Evolutionary conservation across 2,329 filamentous ascomycete species (phyloP).

Genomic region (Mariannaea sp.): DNA sequence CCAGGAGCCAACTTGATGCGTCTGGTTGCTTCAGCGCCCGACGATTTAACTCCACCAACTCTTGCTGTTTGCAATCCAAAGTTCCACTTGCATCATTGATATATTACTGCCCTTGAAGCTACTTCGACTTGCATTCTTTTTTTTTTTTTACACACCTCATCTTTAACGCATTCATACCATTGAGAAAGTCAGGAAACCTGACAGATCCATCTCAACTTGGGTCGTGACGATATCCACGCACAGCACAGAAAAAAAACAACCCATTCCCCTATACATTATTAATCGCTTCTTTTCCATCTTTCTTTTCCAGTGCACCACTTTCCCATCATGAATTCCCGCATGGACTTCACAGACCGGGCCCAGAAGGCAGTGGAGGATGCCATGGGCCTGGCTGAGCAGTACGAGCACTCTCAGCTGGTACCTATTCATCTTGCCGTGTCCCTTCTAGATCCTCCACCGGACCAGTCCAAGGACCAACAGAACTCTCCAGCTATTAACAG

Average conservation of each 20-base stretch:
- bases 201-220: conserved; percentile 23
- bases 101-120: conserved; percentile 31
- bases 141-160: conserved; percentile 17
- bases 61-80: conserved; percentile 26
- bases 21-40: conserved; percentile 31
- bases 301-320: conserved; percentile 2
- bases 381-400: conserved; percentile 85
- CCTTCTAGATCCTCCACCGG: conserved; percentile 75
- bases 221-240: conserved; percentile 8
- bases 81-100: conserved; percentile 34
- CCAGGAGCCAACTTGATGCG: conserved; percentile 33
- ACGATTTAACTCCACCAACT: conserved; percentile 22
- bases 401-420: conserved; percentile 87
- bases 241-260: conserved; percentile 5
- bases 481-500: conserved; percentile 66
- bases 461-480: conserved; percentile 82
- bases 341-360: conserved; percentile 93
- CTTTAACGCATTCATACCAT: conserved; percentile 26
- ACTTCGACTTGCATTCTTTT: conserved; percentile 2
- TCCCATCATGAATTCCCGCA: conserved; percentile 70
- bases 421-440: conserved; percentile 88
- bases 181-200: conserved; percentile 28
- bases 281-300: background rate
- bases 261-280: conserved; percentile 6
- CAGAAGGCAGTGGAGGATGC: conserved; percentile 89